Evolutionary conservation across 768 basidiomycete species (phyloP), one percentile per base, ranked within the genome.

Genomic region (Mycena haematopus): DNA sequence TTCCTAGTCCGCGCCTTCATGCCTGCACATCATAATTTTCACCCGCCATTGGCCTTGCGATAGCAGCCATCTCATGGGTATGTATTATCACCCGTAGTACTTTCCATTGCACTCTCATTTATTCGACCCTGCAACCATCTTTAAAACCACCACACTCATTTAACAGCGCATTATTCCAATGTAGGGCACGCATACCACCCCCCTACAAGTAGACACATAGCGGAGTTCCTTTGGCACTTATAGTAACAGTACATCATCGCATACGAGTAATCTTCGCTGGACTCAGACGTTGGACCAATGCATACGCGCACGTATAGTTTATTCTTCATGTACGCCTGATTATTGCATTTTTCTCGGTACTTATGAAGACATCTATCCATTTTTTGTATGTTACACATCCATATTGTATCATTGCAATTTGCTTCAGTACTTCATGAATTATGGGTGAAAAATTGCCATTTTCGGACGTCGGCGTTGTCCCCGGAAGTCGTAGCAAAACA

Each of bases 141-240:
- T 52, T 52, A 25, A 51, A 49, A 33, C 50, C 27, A 54, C 53
- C 52, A 40, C 52, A 40, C 52, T 40, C 52, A 14, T 53, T 62
- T 54, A 50, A 58, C 36, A 49, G 33, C 57, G 54, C 65, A 60
- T 53, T 53, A 57, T 62, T 56, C 55, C 51, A 56, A 52, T 50
- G 33, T 58, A 54, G 44, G n/a, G 57, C 55, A 58, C 40, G 7
- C 52, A 53, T 40, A 4, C 29, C 40, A 53, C 31, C 21, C 15
- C 21, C n/a, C n/a, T n/a, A 45, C 44, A 42, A 19, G 40, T 42
- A 42, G 36, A 40, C 24, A 57, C 62, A 55, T 59, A 65, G 57
- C 59, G 64, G 64, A 65, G 56, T 56, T 56, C 53, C 46, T 24
- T 52, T 24, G 11, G 19, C 25, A 25, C 42, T 9, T 58, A 35